Evolutionary conservation across 129 eudicot species (phyloP).

Genomic region (Helichrysum umbraculigerum): DNA sequence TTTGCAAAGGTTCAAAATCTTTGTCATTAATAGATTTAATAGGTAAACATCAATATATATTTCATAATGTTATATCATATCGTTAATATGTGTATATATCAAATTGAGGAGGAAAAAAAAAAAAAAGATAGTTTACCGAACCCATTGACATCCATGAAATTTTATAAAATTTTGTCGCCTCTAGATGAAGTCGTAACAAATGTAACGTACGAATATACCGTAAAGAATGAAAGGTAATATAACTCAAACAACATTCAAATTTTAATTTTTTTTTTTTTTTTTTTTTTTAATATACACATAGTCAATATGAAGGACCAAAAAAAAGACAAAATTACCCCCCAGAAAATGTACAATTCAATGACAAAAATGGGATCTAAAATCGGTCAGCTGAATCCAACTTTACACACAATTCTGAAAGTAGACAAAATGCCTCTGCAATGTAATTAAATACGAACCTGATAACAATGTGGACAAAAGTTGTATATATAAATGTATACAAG

Average conservation of each 20-base stretch:
- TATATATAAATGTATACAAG: neutral
- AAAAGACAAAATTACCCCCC: slow-evolving; percentile 6
- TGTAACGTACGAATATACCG: too few species aligned
- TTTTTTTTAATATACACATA: neutral
- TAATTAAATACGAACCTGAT: slow-evolving; percentile 23
- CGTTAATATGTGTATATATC: neutral
- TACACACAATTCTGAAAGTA: slow-evolving; percentile 29
- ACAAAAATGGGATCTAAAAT: slow-evolving; percentile 17
- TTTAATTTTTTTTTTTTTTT: too few species aligned
- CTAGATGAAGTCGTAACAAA: too few species aligned
- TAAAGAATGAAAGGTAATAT: too few species aligned
- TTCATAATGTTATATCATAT: neutral
- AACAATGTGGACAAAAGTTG: neutral
- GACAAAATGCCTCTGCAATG: slow-evolving; percentile 25
- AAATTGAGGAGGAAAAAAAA: neutral
- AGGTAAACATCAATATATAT: too few species aligned
- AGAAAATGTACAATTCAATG: slow-evolving; percentile 10
- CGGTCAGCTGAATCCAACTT: slow-evolving; percentile 29
- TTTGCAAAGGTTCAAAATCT: too few species aligned
- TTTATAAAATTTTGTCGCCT: too few species aligned
- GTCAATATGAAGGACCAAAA: neutral
- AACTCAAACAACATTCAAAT: too few species aligned
- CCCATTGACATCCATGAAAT: too few species aligned
- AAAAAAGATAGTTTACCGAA: too few species aligned
- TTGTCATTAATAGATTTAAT: too few species aligned